phyloP scores from a whole-genome alignment of 2,329 filamentous ascomycete genomes.

The Talaromyces sp. region DNA sequence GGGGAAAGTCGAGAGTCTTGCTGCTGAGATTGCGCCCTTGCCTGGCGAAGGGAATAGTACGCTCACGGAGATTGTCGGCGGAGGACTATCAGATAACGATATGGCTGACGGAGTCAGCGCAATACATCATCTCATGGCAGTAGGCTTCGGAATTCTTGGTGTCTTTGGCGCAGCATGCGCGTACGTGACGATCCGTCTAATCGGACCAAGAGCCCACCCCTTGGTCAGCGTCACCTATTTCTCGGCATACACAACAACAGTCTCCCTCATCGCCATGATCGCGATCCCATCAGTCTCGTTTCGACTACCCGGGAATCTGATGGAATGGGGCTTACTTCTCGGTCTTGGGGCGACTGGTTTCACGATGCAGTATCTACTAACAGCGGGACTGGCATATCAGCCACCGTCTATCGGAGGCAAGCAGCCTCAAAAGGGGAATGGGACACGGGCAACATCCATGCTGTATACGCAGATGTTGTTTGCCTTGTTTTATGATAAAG shows the following conservation, averaged over 20 bases:
- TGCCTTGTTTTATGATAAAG: conserved; percentile 62
- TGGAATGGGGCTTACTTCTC: conserved; percentile 66
- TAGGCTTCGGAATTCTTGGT: conserved; percentile 70
- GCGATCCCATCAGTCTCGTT: conserved; percentile 57
- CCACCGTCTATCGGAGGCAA: conserved; percentile 45
- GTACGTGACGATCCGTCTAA: conserved; percentile 74
- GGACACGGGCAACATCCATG: conserved; percentile 62
- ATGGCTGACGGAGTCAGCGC: conserved; percentile 17
- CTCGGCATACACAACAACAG: conserved; percentile 65
- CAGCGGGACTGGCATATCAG: conserved; percentile 71
- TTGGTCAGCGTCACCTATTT: conserved; percentile 89
- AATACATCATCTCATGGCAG: conserved; percentile 67
- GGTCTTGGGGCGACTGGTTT: conserved; percentile 74
- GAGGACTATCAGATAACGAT: conserved; percentile 5
- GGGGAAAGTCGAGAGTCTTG: conserved; percentile 14
- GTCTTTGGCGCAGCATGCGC: conserved; percentile 73
- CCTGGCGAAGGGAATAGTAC: conserved; percentile 12
- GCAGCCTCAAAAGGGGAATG: conserved; percentile 21
- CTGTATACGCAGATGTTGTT: conserved; percentile 70
- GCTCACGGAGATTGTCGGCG: not conserved
- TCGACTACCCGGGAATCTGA: conserved; percentile 52
- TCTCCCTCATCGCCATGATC: conserved; percentile 62
- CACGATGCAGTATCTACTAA: conserved; percentile 81
- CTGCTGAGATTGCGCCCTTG: conserved; percentile 5
- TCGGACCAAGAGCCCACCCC: conserved; percentile 75